These are phyloP conservation scores for Rubia tinctorum DNA, from an alignment of 305 asterid species.

Conservation along the genomic window DNA sequence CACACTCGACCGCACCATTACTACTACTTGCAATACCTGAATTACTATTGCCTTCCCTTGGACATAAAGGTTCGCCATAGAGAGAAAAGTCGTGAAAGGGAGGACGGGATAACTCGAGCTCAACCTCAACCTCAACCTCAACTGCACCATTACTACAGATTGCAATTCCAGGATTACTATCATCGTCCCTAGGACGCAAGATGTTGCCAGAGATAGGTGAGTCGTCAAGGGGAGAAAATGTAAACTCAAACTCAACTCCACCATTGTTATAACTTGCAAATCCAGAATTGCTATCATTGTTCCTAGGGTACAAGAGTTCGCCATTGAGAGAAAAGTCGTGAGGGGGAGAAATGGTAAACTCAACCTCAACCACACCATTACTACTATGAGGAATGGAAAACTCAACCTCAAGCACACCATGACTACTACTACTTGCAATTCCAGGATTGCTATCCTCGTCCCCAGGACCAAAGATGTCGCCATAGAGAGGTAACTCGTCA, in stretches of 20 bases:
- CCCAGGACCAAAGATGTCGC: conserved; percentile 13
- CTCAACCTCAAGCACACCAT: conserved; percentile 2
- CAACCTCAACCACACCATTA: neutral
- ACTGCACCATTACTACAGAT: neutral
- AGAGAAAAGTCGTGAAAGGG: neutral
- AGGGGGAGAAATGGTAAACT: neutral
- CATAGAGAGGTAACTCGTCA: neutral
- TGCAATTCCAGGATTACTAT: neutral
- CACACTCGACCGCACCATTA: too few relatives aligned
- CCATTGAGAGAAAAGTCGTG: neutral
- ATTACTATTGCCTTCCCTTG: neutral
- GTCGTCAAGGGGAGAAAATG: conserved; percentile 30
- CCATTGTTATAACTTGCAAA: neutral
- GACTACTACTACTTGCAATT: neutral
- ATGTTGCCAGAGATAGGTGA: neutral
- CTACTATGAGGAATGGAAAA: neutral
- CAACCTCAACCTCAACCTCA: too few relatives aligned
- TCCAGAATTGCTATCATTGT: neutral
- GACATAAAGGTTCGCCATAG: neutral
- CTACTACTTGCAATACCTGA: neutral
- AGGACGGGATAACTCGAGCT: too few relatives aligned
- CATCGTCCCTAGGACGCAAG: conserved; percentile 16
- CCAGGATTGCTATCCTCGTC: neutral
- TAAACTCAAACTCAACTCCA: conserved; percentile 20
- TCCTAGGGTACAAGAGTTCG: neutral